These are phyloP conservation scores for Colletotrichum sublineola DNA, from an alignment of 2,329 filamentous ascomycete genomes.

Conservation along the genomic window DNA sequence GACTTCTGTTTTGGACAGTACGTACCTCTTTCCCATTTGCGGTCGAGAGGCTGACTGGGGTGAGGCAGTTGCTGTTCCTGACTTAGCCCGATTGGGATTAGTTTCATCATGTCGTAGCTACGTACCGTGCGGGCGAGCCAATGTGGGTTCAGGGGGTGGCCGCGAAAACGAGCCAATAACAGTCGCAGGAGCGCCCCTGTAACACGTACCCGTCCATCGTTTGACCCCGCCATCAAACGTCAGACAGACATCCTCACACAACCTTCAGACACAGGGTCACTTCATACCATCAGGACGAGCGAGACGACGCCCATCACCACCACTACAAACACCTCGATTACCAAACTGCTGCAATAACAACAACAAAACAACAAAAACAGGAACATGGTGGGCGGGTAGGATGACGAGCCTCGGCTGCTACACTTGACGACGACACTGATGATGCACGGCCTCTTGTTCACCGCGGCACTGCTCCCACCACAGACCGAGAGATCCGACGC, in stretches of 20 bases:
- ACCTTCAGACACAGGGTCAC: slow-evolving; percentile 40
- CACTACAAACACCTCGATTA: neutral
- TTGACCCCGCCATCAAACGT: slow-evolving; percentile 58
- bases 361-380: neutral
- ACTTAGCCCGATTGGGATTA: slow-evolving; percentile 22
- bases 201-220: slow-evolving; percentile 56
- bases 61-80: slow-evolving; percentile 25
- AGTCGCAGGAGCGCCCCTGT: slow-evolving; percentile 54
- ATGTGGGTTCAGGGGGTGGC: slow-evolving; percentile 33
- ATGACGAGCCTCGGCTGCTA: neutral
- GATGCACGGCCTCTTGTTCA: slow-evolving; percentile 1
- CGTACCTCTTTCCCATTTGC: slow-evolving; percentile 9
- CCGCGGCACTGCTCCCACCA: slow-evolving; percentile 8
- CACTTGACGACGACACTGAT: neutral
- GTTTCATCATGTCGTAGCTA: neutral
- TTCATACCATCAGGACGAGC: slow-evolving; percentile 12
- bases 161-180: slow-evolving; percentile 47
- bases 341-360: neutral
- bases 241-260: slow-evolving; percentile 45
- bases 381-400: neutral
- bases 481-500: slow-evolving; percentile 6
- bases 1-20: neutral
- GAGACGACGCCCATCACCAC: slow-evolving; percentile 4
- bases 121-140: slow-evolving; percentile 4
- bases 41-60: slow-evolving; percentile 26